Conservation (phyloP, 192 early-diverging fungal genomes). For the Coemansia sp. region DNA sequence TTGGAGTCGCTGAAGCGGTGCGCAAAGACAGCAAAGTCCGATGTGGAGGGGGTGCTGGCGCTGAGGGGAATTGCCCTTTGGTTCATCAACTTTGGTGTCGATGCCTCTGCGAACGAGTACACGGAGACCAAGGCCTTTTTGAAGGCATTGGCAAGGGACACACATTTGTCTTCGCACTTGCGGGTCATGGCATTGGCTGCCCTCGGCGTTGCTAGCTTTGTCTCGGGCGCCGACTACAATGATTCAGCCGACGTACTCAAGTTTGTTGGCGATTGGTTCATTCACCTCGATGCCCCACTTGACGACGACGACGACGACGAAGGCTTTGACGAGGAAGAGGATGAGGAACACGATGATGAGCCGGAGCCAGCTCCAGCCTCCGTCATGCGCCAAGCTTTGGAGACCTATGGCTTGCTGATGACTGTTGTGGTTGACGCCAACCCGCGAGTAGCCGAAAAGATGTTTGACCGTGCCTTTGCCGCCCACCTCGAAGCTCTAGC, state of each 20-base stretch:
- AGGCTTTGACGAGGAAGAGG: neutral
- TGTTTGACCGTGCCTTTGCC: constrained; percentile 26
- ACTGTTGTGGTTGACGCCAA: constrained; percentile 28
- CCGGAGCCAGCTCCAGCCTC: neutral
- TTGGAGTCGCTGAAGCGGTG: constrained; percentile 59
- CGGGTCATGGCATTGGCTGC: constrained; percentile 20
- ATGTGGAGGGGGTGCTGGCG: constrained; percentile 24
- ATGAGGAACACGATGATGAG: neutral
- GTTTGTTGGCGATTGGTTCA: constrained; percentile 14
- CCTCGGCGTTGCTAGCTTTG: constrained; percentile 41
- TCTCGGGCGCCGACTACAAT: constrained; percentile 32
- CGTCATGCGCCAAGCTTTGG: constrained; percentile 27
- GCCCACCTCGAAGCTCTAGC: constrained; percentile 58
- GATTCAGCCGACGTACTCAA: constrained; percentile 25
- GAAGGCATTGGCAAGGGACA: neutral
- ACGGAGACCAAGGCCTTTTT: constrained; percentile 4
- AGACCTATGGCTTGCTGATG: constrained; percentile 33
- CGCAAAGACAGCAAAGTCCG: constrained; percentile 33
- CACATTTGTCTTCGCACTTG: constrained; percentile 5
- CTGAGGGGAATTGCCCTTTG: constrained; percentile 30
- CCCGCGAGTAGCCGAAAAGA: constrained; percentile 16
- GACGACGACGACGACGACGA: neutral
- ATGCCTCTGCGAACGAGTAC: constrained; percentile 2
- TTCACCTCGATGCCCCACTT: neutral
- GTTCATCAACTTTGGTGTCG: constrained; percentile 48